Conservation (phyloP, 2,329 filamentous ascomycete species). For the Didymellaceae sp. region DNA sequence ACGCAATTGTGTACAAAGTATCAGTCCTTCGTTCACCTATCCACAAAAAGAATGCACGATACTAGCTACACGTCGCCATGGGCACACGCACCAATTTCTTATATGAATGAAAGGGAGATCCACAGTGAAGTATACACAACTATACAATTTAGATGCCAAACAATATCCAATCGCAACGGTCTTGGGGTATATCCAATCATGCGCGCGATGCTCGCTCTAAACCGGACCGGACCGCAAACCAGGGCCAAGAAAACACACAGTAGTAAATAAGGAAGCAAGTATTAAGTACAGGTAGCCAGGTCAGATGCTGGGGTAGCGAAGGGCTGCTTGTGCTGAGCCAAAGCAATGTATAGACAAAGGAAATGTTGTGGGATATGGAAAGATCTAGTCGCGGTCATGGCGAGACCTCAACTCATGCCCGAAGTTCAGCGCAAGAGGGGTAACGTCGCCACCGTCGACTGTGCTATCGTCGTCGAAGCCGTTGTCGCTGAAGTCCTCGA, state of each 20-base stretch:
- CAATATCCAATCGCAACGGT: constrained; percentile 20
- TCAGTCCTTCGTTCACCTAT: no score
- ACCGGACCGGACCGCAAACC: constrained; percentile 3
- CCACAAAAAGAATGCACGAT: no score
- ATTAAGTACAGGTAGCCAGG: constrained; percentile 27
- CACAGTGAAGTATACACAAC: constrained; percentile 15
- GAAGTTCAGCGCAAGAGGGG: constrained; percentile 44
- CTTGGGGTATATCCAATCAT: constrained; percentile 37
- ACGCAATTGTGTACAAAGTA: no score
- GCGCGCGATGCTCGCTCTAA: constrained; percentile 21
- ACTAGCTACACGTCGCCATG: no score
- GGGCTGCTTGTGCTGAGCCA: constrained; percentile 13
- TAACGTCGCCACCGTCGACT: constrained; percentile 49
- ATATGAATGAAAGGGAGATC: no score
- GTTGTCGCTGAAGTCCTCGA: constrained; percentile 54
- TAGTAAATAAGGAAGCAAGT: constrained; percentile 19
- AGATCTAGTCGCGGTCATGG: constrained; percentile 9
- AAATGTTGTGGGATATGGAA: constrained; percentile 3
- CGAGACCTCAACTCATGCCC: constrained; percentile 34
- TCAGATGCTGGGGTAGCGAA: constrained; percentile 5
- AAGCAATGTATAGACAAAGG: constrained; percentile 12
- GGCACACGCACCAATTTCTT: no score
- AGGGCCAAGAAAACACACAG: constrained; percentile 3
- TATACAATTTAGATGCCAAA: constrained; percentile 22
- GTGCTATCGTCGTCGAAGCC: constrained; percentile 60